Evolutionary conservation across 495 filamentous ascomycete genomes (phyloP), one percentile per base, ranked within the genome.

Genomic region (Friedmanniomyces endolithicus): DNA sequence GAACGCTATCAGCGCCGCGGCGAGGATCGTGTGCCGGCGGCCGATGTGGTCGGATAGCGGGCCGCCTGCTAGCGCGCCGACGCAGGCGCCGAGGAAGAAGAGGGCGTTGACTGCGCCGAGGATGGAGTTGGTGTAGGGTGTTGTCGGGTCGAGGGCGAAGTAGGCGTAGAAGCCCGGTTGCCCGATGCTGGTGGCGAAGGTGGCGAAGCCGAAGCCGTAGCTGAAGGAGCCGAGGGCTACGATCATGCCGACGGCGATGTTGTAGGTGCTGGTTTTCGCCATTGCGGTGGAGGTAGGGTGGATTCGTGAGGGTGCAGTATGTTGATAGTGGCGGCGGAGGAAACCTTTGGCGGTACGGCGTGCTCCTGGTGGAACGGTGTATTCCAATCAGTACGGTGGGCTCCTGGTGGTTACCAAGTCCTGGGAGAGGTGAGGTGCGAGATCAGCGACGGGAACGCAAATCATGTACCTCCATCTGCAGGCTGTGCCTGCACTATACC

Each of bases 51-150:
- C 64, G 12, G 61, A 59, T 12, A 64, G 25, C 19, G 53, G 61
- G 1, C 61, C 61, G 20, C 43, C 50, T 7, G 37, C 56, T 11
- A 66, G 24, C 3, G 64, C 61, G 9, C 64, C 64, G 7, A 62
- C 43, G 34, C 49, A 58, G 12, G 64, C 64, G 33, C 64, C 64
- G 23, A 60, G 56, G 58, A 58, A 62, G 44, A 63, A 61, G 14
- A 66, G 55, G 6, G 62, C 62, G 54, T 66, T 66, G 25, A 62
- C 57, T 14, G 64, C 64, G 22, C 60, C 62, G 56, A 64, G 53
- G 51, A 66, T 64, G 53, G 61, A 50, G 50, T 63, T 63, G 2
- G 64, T 64, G 47, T 66, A 62, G 8, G 52, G 29, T 11, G 56
- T 52, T 9, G 20, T 60, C 4, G 58, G 55, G 14, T 57, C 46